Evolutionary conservation across 2,329 filamentous ascomycete genomes (phyloP).

Genomic region (Cladosporium sp.): DNA sequence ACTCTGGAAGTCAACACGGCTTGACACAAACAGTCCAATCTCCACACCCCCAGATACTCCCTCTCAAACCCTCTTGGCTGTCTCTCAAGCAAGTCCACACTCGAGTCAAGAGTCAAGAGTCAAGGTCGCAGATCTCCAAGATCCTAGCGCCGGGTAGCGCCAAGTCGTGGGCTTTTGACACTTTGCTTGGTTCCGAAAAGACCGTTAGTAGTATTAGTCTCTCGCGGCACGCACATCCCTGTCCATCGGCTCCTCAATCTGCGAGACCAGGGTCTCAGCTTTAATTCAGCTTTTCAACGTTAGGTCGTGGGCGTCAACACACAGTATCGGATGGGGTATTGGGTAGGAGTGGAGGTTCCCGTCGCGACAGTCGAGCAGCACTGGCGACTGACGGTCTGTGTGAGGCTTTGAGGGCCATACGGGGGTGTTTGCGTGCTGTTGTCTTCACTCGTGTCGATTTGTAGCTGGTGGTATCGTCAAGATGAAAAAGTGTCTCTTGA

Average conservation of each 20-base stretch:
- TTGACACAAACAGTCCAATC: too few relatives aligned
- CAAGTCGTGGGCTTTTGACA: too few relatives aligned
- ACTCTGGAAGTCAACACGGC: too few relatives aligned
- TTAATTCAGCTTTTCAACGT: neutral
- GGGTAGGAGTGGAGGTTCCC: neutral
- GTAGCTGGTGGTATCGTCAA: too few relatives aligned
- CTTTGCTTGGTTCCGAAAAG: neutral
- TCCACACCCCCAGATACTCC: neutral
- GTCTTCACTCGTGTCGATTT: too few relatives aligned
- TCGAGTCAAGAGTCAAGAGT: neutral
- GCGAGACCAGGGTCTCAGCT: constrained; percentile 12
- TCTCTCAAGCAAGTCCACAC: neutral
- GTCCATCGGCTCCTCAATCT: constrained; percentile 22
- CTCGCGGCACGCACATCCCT: neutral
- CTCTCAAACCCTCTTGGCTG: neutral
- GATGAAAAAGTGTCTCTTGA: too few relatives aligned
- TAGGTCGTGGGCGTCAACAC: neutral
- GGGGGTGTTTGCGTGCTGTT: too few relatives aligned
- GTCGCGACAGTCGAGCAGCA: too few relatives aligned
- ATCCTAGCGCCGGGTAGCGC: constrained; percentile 1
- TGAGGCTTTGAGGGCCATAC: too few relatives aligned
- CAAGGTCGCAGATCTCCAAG: neutral
- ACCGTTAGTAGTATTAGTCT: too few relatives aligned
- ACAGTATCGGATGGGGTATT: neutral
- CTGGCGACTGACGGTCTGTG: too few relatives aligned